phyloP scores from a whole-genome alignment of 2,329 filamentous ascomycete species.

The Curvularia sp. region DNA sequence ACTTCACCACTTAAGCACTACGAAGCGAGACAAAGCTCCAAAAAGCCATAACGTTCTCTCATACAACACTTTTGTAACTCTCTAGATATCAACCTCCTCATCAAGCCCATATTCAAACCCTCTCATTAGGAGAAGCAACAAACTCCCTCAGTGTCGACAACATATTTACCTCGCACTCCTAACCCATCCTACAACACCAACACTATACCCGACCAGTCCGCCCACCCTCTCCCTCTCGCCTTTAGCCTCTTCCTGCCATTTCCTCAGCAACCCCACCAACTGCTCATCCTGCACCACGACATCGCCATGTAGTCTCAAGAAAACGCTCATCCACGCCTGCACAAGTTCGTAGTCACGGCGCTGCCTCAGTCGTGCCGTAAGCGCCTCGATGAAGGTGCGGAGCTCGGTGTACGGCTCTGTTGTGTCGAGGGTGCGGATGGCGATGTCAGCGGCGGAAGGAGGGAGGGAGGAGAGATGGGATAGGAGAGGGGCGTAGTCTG shows the following conservation, averaged over 20 bases:
- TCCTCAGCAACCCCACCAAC: constrained; percentile 65
- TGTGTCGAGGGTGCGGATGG: constrained; percentile 77
- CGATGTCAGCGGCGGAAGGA: constrained; percentile 86
- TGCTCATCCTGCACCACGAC: constrained; percentile 59
- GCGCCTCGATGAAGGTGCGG: constrained; percentile 77
- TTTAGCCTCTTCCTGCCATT: constrained; percentile 77
- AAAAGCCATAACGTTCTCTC: background rate
- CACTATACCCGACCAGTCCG: constrained; percentile 83
- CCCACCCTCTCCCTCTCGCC: constrained; percentile 74
- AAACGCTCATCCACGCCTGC: constrained; percentile 97
- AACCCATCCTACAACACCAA: constrained; percentile 83
- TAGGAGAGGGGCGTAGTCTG: constrained; percentile 73
- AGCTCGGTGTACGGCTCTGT: constrained; percentile 70
- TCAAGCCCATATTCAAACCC: background rate
- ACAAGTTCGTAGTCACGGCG: constrained; percentile 89
- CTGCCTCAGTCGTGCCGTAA: constrained; percentile 72
- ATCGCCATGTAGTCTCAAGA: constrained; percentile 78
- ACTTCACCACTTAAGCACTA: too few relatives aligned
- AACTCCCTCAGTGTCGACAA: background rate
- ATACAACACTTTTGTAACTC: background rate
- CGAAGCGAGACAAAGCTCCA: background rate
- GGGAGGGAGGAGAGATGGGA: constrained; percentile 79
- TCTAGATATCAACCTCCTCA: background rate
- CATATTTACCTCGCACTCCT: constrained; percentile 55
- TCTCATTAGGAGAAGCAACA: background rate